Evolutionary conservation across 306 rosid genomes (phyloP), one percentile per base, ranked within the genome.

Genomic region (Castanea sativa): DNA sequence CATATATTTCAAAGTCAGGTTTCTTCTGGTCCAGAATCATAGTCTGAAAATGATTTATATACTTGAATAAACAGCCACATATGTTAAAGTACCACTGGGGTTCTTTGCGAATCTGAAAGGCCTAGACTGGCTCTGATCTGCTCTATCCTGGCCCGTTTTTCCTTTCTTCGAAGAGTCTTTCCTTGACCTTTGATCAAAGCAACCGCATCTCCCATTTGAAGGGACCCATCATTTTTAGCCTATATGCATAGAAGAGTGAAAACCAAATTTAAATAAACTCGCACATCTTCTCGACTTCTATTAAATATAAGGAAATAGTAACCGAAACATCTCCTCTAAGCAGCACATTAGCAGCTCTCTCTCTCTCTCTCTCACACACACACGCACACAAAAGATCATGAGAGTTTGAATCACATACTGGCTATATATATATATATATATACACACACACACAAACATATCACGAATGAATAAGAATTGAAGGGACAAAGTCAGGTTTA

Each of bases 81-180:
- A 9, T 33, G 27, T 53, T 73, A 81, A 76, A 73, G 76, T 87
- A 95, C 99, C 97, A 72, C 72, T 53, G 98, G 99, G 20, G 98
- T 95, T 89, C 99, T 92, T 85, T 95, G 97, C 1, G 97, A 91
- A 83, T 95, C 99, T 21, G 99, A 95, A 91, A 95, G 94, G 55
- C 99, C 99, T 53, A 95, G 98, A 83, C 96, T 95, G 73, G 99
- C 99, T 90, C 97, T 87, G 79, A 95, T 95, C 89, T 92, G 99
- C 80, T 95, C 97, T 80, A 95, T 91, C 85, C 98, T 89, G 19
- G 91, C 92, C 86, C 93, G 91, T 79, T 96, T 92, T 85, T 93
- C 98, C 87, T 95, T 92, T 85, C 99, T 92, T 23, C 94, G 92
- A 52, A 95, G 86, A 83, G 45, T 91, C 83, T 71, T 92, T 35